A percentile compares a stretch with the other conserved stretches of the same genome.
These are phyloP conservation scores for Boletus patriciae DNA, from an alignment of 768 basidiomycete species.

Conservation along the genomic window DNA sequence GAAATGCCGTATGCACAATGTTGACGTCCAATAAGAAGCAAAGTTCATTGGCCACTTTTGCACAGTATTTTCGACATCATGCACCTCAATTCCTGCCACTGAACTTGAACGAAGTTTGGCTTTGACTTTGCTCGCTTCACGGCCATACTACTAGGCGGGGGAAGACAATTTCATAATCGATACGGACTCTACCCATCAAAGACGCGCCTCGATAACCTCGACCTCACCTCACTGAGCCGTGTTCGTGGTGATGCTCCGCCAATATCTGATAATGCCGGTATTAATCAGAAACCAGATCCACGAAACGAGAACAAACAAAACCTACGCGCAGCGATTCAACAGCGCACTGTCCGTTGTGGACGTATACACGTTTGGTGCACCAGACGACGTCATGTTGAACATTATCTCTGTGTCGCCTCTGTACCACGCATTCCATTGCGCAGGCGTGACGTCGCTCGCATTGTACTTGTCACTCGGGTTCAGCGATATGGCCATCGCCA, in stretches of 20 bases:
- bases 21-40: background rate
- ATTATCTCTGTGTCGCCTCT: background rate
- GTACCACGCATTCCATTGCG: background rate
- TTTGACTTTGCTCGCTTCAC: background rate
- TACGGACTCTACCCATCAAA: background rate
- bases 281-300: background rate
- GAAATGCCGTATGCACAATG: no score
- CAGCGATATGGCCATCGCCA: constrained; percentile 3
- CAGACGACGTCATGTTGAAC: constrained; percentile 7
- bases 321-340: background rate
- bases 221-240: background rate
- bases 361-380: constrained; percentile 1
- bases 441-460: background rate
- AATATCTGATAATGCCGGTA: background rate
- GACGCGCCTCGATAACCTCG: background rate
- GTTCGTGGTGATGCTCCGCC: background rate
- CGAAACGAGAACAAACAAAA: background rate
- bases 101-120: background rate
- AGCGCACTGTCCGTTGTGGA: background rate
- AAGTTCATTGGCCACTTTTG: background rate
- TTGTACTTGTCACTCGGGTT: background rate
- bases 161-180: background rate
- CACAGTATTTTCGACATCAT: no score
- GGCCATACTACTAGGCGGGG: background rate
- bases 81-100: background rate